These are phyloP conservation scores for Penicillium sp. DNA, from an alignment of 2,329 filamentous ascomycete genomes.

Conservation along the genomic window DNA sequence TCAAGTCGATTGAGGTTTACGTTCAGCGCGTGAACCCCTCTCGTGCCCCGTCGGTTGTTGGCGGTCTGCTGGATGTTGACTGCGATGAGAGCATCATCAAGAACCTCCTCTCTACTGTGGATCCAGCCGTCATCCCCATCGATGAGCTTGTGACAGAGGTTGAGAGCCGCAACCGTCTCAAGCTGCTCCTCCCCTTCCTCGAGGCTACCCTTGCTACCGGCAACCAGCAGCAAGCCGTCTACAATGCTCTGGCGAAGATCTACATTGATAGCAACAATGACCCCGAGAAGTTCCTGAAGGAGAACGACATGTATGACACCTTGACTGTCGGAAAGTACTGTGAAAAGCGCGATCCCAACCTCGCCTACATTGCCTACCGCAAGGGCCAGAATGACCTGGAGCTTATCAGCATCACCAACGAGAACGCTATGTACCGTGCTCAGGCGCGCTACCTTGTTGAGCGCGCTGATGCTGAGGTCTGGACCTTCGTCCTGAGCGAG, in stretches of 20 bases:
- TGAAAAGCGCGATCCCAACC: conserved; percentile 95
- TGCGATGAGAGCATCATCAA: conserved; percentile 98
- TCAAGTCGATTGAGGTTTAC: conserved; percentile 97
- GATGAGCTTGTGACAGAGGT: conserved; percentile 93
- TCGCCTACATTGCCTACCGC: conserved; percentile 91
- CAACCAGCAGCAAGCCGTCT: conserved; percentile 95
- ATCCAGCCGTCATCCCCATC: conserved; percentile 83
- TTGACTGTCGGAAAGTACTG: conserved; percentile 95
- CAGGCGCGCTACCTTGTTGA: conserved; percentile 95
- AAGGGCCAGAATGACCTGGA: conserved; percentile 98
- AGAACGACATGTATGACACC: conserved; percentile 96
- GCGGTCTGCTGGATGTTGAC: conserved; percentile 92
- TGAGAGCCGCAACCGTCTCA: conserved; percentile 93
- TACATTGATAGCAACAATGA: conserved; percentile 99
- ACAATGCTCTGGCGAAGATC: conserved; percentile 97
- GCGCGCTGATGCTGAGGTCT: conserved; percentile 85
- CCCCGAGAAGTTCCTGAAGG: conserved; percentile 94
- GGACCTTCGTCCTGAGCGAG: conserved; percentile 90
- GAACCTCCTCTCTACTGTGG: conserved; percentile 81
- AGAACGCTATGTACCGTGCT: conserved; percentile 99
- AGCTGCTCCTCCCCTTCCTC: conserved; percentile 93
- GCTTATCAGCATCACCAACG: conserved; percentile 96
- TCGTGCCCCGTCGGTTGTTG: conserved; percentile 88
- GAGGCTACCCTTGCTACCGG: conserved; percentile 87
- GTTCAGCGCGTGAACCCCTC: conserved; percentile 95